Evolutionary conservation across 805 yeast species (phyloP).

Genomic region (Metschnikowia matae): DNA sequence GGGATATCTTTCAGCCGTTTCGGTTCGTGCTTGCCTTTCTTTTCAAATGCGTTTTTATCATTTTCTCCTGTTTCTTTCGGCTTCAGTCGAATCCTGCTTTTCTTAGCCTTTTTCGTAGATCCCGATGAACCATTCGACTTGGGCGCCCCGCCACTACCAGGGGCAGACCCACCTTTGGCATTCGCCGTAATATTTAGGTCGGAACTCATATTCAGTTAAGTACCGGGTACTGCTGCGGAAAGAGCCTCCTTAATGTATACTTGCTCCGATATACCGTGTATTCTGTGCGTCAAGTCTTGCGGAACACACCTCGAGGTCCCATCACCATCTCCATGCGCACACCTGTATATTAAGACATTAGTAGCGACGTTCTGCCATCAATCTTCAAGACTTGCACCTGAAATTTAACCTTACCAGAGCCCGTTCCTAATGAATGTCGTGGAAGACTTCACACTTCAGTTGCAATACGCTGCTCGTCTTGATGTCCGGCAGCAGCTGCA

Average conservation of each 20-base stretch:
- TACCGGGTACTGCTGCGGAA: neutral
- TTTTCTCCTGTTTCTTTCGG: neutral
- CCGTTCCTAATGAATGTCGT: constrained; percentile 17
- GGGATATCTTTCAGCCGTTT: neutral
- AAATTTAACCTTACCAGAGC: neutral
- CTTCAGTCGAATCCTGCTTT: neutral
- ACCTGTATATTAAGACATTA: neutral
- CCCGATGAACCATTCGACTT: neutral
- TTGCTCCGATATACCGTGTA: neutral
- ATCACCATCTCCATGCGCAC: constrained; percentile 3
- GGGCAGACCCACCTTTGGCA: neutral
- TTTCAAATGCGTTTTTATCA: neutral
- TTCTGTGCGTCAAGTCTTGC: neutral
- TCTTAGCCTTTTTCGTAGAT: neutral
- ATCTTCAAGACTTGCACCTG: neutral
- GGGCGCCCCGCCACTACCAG: neutral
- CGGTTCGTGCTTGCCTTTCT: neutral
- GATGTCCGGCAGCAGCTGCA: constrained; percentile 20
- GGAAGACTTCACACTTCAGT: constrained; percentile 24
- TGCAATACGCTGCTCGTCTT: constrained; percentile 26
- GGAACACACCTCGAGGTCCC: neutral
- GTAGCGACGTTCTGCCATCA: neutral
- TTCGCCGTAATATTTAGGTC: neutral
- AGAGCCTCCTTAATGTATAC: neutral
- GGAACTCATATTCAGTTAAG: neutral